Conservation (phyloP, 208 protist genomes). For the Acanthamoeba lugdunensis region DNA sequence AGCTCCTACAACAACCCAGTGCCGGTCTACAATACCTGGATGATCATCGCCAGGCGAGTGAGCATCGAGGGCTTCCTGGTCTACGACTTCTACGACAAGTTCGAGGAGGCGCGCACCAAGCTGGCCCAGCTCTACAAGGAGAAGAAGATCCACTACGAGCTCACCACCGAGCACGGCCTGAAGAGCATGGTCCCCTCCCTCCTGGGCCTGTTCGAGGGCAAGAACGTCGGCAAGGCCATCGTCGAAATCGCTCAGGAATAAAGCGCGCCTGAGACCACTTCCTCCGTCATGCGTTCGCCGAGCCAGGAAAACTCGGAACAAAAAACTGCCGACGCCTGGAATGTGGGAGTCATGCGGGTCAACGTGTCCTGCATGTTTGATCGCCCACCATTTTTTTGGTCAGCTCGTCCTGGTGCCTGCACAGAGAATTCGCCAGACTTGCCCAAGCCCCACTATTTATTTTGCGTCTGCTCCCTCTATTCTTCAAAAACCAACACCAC, state of each 20-base stretch:
- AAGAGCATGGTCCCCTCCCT: constrained; percentile 5
- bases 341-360: too few species aligned
- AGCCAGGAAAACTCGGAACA: too few species aligned
- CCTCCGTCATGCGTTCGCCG: too few species aligned
- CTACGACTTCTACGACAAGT: constrained; percentile 51
- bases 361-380: too few species aligned
- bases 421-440: too few species aligned
- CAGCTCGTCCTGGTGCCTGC: too few species aligned
- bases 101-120: constrained; percentile 19
- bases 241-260: background rate
- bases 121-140: constrained; percentile 57
- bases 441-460: too few species aligned
- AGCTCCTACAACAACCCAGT: constrained; percentile 29
- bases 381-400: too few species aligned
- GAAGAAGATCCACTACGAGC: constrained; percentile 46
- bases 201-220: constrained; percentile 44
- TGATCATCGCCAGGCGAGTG: constrained; percentile 39
- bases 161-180: constrained; percentile 42
- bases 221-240: constrained; percentile 61
- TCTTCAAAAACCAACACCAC: too few species aligned
- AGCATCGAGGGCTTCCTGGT: constrained; percentile 67
- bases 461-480: too few species aligned
- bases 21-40: constrained; percentile 49
- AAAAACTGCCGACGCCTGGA: too few species aligned
- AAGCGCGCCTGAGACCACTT: too few species aligned